Evolutionary conservation across 805 yeast species (phyloP), one percentile per base, ranked within the genome.

Genomic region (Candida cerambycidarum): DNA sequence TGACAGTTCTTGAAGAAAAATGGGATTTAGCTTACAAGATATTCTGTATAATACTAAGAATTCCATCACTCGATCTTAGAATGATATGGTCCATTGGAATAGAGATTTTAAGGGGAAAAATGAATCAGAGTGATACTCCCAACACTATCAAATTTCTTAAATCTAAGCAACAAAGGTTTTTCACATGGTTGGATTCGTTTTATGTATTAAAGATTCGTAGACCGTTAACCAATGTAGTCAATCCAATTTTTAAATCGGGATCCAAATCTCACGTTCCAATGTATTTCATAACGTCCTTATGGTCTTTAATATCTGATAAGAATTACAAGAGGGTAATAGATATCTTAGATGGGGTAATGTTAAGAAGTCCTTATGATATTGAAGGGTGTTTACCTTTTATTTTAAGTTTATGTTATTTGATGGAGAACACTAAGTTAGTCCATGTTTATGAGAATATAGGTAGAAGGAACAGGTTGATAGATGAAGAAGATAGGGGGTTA

Each of bases 21-120:
- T 85, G 89, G 89, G 51, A 56, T 5, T 34, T 66, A 12, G 85
- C 86, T 0, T 80, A 78, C 51, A 69, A 69, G 41, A 61, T 79
- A 6, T 79, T 80, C 49, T 57, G 78, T 8, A 41, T 78, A 1
- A 55, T 85, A 16, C 55, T 80, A 2, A 57, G 83, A 39, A 51
- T 76, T 1, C 75, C 75, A 1, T 57, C 58, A 1, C 68, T 78
- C 9, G 87, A 84, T 54, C 56, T 82, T 5, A 63, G 80, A 41
- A 61, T 74, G 3, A 54, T 83, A 9, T 85, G 90, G 90, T 76
- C 84, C 0, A 28, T 82, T 0, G 89, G 85, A 0, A 58, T 79
- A 4, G 82, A 79, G 45, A 77, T 83, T 4, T 54, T 83, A n/a
- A 39, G 44, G 38, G 50, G 48, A 38, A 44, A 46, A 17, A 5